Percentiles rank a stretch among this genome's conserved stretches.
phyloP scores from a whole-genome alignment of 768 basidiomycete genomes.

The Hericium alpestre region DNA sequence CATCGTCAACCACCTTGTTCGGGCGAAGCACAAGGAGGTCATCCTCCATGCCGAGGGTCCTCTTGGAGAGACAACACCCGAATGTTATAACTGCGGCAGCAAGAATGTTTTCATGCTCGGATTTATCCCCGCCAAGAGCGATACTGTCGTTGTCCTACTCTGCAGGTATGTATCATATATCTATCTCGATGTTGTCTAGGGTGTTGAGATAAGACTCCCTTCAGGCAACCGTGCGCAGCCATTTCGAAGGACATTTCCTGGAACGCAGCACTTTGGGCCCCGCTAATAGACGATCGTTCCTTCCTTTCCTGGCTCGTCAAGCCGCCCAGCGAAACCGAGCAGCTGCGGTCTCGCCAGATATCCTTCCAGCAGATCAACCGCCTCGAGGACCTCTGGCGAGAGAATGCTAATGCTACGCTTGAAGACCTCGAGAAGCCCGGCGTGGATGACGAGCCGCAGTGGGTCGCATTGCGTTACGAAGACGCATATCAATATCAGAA shows the following conservation, averaged over 20 bases:
- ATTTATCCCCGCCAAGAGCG: constrained; percentile 98
- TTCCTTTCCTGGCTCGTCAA: constrained; percentile 99
- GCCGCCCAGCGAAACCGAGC: constrained; percentile 91
- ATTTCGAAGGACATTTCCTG: constrained; percentile 97
- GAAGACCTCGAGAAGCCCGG: constrained; percentile 97
- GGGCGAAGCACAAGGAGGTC: constrained; percentile 98
- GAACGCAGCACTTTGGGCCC: constrained; percentile 97
- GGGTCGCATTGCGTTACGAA: constrained; percentile 83
- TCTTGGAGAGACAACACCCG: constrained; percentile 92
- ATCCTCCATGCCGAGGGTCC: constrained; percentile 92
- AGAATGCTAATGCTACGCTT: constrained; percentile 86
- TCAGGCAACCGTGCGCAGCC: constrained; percentile 93
- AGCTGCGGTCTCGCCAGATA: constrained; percentile 91
- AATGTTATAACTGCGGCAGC: constrained; percentile 98
- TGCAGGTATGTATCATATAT: constrained; percentile 60
- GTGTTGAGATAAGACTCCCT: constrained; percentile 3
- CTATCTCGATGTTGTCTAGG: neutral
- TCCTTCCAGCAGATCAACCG: constrained; percentile 96
- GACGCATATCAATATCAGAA: constrained; percentile 99
- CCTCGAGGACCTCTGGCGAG: constrained; percentile 95
- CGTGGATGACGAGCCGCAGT: constrained; percentile 95
- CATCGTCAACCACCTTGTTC: constrained; percentile 97
- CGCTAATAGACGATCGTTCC: constrained; percentile 94
- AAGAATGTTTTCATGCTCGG: constrained; percentile 99
- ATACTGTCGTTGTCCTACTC: constrained; percentile 94